Evolutionary conservation across 495 filamentous ascomycete species (phyloP).

Genomic region (Penicillium paxilli): DNA sequence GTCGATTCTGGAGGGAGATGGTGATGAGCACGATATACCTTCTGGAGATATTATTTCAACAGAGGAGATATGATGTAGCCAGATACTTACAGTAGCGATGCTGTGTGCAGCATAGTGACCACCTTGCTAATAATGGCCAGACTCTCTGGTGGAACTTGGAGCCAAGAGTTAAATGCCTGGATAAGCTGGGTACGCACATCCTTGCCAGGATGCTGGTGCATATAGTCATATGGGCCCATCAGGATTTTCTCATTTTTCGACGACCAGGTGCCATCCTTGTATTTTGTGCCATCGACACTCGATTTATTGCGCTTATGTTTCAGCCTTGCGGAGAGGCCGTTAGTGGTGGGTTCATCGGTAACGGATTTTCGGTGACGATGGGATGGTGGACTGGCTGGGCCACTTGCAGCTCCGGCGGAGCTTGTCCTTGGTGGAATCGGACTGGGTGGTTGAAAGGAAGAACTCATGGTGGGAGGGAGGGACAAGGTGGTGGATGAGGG

Average conservation of each 20-base stretch:
- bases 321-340: slow-evolving; percentile 26
- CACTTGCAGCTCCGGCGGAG: slow-evolving; percentile 53
- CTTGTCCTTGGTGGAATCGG: slow-evolving; percentile 74
- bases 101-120: slow-evolving; percentile 90
- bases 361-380: slow-evolving; percentile 43
- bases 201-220: slow-evolving; percentile 83
- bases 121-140: slow-evolving; percentile 84
- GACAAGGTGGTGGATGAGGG: slow-evolving; percentile 7
- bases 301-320: slow-evolving; percentile 42
- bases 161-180: slow-evolving; percentile 86
- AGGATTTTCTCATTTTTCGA: slow-evolving; percentile 75
- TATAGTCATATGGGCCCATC: slow-evolving; percentile 84
- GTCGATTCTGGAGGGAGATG: slow-evolving; percentile 61
- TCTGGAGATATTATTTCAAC: too few relatives aligned
- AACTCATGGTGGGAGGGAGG: slow-evolving; percentile 8
- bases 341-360: slow-evolving; percentile 43
- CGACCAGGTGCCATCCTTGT: slow-evolving; percentile 61
- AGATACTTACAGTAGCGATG: slow-evolving; percentile 70
- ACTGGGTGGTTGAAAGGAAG: slow-evolving; percentile 58
- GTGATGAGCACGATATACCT: neutral
- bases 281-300: slow-evolving; percentile 50
- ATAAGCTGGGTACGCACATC: slow-evolving; percentile 86
- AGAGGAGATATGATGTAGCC: too few relatives aligned
- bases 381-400: slow-evolving; percentile 22
- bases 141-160: slow-evolving; percentile 76